phyloP scores from a whole-genome alignment of 176 grass and related monocot species.

The Olyra latifolia region DNA sequence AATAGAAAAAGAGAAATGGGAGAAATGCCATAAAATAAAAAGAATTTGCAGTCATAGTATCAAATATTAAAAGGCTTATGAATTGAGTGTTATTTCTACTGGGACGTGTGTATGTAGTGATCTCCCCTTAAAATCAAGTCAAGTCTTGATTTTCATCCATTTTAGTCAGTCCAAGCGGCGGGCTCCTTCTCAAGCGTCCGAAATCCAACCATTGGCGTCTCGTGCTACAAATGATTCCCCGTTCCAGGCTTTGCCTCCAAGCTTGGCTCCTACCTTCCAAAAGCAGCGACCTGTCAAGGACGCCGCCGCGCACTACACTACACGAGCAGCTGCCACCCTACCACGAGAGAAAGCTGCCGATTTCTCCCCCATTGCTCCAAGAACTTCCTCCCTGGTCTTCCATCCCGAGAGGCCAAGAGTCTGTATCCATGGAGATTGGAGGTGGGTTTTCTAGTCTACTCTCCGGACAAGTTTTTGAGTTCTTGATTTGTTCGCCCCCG shows the following conservation, averaged over 20 bases:
- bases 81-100: too few species aligned
- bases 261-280: conserved; percentile 14
- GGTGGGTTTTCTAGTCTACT: not conserved
- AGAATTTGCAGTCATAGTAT: too few species aligned
- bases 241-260: too few species aligned
- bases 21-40: too few species aligned
- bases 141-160: too few species aligned
- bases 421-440: conserved; percentile 1
- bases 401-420: not conserved
- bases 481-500: conserved; percentile 27
- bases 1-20: too few species aligned
- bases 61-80: too few species aligned
- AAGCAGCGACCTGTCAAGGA: conserved; percentile 26
- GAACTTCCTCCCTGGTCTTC: not conserved
- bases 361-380: not conserved
- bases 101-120: too few species aligned
- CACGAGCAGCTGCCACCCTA: not conserved
- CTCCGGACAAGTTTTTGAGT: conserved; percentile 6
- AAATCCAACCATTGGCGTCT: not conserved
- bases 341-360: not conserved
- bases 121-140: too few species aligned
- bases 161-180: too few species aligned
- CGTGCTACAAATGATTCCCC: not conserved
- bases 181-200: not conserved
- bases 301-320: conserved; percentile 14